Evolutionary conservation across 2,329 filamentous ascomycete species (phyloP), one percentile per base, ranked within the genome.

Genomic region (Diaporthe amygdali): DNA sequence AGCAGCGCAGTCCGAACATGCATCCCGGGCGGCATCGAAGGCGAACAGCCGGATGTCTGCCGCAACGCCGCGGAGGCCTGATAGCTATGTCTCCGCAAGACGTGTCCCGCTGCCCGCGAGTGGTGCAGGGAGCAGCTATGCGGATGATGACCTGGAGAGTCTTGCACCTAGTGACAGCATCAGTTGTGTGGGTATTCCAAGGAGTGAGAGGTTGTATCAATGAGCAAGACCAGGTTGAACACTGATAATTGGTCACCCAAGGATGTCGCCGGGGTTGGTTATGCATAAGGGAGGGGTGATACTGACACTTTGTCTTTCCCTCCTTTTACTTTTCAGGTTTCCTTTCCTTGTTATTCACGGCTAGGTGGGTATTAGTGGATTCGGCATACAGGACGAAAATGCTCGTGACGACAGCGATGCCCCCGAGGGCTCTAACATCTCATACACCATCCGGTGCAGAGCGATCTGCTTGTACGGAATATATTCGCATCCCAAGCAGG

Each of bases 131-230:
- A 83, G 81, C 70, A 83, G 83, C 64, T 79, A 82, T 46, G 80
- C 79, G 78, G 84, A 87, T 12, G 84, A 87, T 47, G 87, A 89
- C 74, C 79, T 81, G 66, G 84, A 82, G 61, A 90, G 87, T 75
- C 81, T 91, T 44, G 88, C 85, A 52, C 89, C 89, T 2, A 87
- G 85, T 75, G 89, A 91, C 76, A 91, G 89, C 76, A 89, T 91
- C 69, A 90, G 88, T 77, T 89, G 87, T 74, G 84, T 90, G n/a
- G 89, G 88, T 27, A 84, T 78, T 72, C 80, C 82, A 51, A 79
- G 78, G 70, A 77, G 77, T 51, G 73, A 76, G 25, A 76, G 77
- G 8, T 70, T 74, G 12, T 76, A 81, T 61, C 74, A 76, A 71
- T 74, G 73, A 77, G n/a, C 30, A 30, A 39, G 27, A 9, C 17